Conservation (phyloP, 306 rosid genomes). For the Ziziphus jujuba region DNA sequence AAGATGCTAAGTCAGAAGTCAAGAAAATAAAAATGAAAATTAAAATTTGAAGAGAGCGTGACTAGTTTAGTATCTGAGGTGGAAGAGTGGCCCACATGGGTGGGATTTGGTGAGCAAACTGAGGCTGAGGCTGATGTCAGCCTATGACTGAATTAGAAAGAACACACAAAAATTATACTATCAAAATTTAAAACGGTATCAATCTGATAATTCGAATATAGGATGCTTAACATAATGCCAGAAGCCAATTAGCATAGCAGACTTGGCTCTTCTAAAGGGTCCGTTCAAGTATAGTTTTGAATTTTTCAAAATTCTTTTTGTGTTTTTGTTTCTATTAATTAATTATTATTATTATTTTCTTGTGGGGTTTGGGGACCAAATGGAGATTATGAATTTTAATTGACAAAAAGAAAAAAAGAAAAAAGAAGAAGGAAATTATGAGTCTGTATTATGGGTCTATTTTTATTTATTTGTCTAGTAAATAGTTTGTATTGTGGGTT, state of each 20-base stretch:
- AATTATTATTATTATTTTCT: not conserved
- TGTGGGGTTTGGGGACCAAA: not conserved
- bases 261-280: no score
- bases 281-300: no score
- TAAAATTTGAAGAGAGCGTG: slow-evolving; percentile 6
- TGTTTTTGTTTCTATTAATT: not conserved
- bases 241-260: slow-evolving; percentile 2
- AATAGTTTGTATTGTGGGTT: not conserved
- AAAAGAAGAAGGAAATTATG: no score
- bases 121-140: slow-evolving; percentile 16
- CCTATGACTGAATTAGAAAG: not conserved
- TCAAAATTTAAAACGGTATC: not conserved
- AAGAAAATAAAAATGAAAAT: slow-evolving; percentile 8
- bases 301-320: not conserved
- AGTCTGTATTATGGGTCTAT: no score
- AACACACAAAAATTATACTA: not conserved
- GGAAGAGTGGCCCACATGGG: slow-evolving; percentile 3
- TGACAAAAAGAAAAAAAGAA: no score
- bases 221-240: slow-evolving; percentile 3
- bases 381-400: not conserved
- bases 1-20: slow-evolving; percentile 12
- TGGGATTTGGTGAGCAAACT: not conserved
- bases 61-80: not conserved
- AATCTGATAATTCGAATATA: slow-evolving; percentile 1
- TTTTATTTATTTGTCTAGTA: no score